Evolutionary conservation across 345 rosid genomes (phyloP).

Genomic region (Corchorus capsularis): DNA sequence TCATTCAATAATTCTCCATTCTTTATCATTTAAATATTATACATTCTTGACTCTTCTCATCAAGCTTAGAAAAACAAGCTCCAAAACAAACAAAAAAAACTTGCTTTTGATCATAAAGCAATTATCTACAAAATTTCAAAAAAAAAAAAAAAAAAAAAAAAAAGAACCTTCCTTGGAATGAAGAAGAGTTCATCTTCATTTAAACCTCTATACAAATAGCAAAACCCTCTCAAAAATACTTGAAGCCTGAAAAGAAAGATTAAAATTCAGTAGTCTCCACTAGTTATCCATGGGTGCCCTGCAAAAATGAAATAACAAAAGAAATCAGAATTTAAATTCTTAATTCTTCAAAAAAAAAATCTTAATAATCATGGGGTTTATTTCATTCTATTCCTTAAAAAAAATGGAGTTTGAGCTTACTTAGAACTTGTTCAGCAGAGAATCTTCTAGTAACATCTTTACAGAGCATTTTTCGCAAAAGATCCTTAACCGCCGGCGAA

Average conservation of each 20-base stretch:
- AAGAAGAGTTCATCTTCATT: background rate
- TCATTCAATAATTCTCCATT: too few species aligned
- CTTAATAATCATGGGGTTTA: background rate
- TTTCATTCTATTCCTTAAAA: background rate
- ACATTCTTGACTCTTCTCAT: too few species aligned
- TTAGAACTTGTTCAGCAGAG: conserved; percentile 58
- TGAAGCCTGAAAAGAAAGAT: background rate
- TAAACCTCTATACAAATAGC: background rate
- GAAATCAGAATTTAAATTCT: background rate
- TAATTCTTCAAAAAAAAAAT: too few species aligned
- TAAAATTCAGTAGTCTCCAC: conserved; percentile 18
- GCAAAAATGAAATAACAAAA: conserved; percentile 6
- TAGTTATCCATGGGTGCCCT: conserved; percentile 46
- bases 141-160: background rate
- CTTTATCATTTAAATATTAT: too few species aligned
- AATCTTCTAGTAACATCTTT: conserved; percentile 59
- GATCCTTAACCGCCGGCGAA: conserved; percentile 52
- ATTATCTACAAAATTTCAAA: too few species aligned
- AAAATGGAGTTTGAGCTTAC: conserved; percentile 30
- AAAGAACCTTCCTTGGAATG: background rate
- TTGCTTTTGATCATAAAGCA: too few species aligned
- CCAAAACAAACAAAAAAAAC: too few species aligned
- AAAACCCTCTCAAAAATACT: background rate
- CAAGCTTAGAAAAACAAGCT: too few species aligned
- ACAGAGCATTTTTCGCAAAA: conserved; percentile 55